These are phyloP conservation scores for Hymenoscyphus repandus DNA, from an alignment of 2,329 filamentous ascomycete genomes.

Conservation along the genomic window DNA sequence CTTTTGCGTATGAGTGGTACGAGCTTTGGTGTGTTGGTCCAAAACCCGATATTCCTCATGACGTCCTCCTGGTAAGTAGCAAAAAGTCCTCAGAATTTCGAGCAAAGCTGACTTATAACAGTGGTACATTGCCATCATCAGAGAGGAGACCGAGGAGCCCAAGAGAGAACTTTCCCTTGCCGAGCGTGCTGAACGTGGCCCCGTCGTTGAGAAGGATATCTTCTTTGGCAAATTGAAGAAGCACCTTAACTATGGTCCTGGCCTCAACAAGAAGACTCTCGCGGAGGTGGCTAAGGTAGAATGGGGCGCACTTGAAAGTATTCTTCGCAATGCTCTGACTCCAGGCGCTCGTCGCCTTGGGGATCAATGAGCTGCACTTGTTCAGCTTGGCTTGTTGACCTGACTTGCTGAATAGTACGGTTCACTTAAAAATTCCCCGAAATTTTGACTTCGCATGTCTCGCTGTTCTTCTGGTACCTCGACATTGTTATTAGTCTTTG, in stretches of 20 bases:
- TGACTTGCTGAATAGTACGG: no score
- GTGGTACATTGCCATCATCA: slow-evolving; percentile 54
- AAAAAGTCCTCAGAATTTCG: neutral
- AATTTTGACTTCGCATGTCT: no score
- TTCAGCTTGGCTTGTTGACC: no score
- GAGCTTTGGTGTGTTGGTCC: slow-evolving; percentile 48
- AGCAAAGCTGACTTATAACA: slow-evolving; percentile 25
- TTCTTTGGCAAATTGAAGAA: slow-evolving; percentile 41
- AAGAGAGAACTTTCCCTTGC: slow-evolving; percentile 37
- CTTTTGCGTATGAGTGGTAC: slow-evolving; percentile 43
- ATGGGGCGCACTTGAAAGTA: slow-evolving; percentile 43
- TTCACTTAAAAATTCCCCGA: no score
- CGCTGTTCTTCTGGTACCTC: no score
- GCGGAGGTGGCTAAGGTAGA: slow-evolving; percentile 41
- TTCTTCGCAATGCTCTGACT: slow-evolving; percentile 35
- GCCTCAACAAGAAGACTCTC: slow-evolving; percentile 41
- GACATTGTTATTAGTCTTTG: neutral
- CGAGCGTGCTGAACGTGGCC: slow-evolving; percentile 33
- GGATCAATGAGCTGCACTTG: neutral
- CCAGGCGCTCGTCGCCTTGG: neutral
- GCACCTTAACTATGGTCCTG: slow-evolving; percentile 39
- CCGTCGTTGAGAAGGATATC: slow-evolving; percentile 6
- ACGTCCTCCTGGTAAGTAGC: slow-evolving; percentile 49
- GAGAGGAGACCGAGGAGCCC: slow-evolving; percentile 44
- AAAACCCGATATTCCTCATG: slow-evolving; percentile 43